Conservation (phyloP, 1,284 basidiomycete genomes). For the Heterobasidion occidentale region DNA sequence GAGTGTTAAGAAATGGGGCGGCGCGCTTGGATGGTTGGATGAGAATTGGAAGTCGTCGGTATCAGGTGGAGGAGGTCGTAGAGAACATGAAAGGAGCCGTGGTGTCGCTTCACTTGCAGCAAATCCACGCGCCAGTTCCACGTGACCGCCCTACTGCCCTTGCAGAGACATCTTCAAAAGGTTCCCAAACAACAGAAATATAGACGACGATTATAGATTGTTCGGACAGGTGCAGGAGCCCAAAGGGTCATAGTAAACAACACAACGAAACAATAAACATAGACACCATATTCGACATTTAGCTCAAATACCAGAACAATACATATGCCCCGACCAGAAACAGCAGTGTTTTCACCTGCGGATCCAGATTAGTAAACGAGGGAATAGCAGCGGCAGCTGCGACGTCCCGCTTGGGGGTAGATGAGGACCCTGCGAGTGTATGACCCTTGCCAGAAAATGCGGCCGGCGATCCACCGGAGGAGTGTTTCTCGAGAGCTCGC, state of each 20-base stretch:
- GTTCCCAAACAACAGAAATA: neutral
- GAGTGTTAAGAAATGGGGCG: neutral
- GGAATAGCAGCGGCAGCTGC: slow-evolving; percentile 25
- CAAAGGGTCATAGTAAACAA: neutral
- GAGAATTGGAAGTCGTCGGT: too few species aligned
- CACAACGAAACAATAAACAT: neutral
- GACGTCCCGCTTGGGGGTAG: slow-evolving; percentile 23
- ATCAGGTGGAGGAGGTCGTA: neutral
- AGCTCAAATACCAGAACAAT: slow-evolving; percentile 50
- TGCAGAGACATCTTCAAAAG: neutral
- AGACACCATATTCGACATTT: slow-evolving; percentile 3
- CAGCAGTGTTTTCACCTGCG: slow-evolving; percentile 57
- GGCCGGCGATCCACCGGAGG: slow-evolving; percentile 25
- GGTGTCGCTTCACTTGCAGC: neutral
- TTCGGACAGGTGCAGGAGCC: neutral
- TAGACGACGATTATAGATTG: neutral
- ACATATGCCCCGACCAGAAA: slow-evolving; percentile 53
- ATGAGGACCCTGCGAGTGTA: slow-evolving; percentile 47
- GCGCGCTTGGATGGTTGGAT: too few species aligned
- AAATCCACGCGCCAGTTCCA: neutral
- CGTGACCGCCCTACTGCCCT: neutral
- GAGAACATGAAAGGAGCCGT: neutral
- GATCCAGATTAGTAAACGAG: slow-evolving; percentile 42
- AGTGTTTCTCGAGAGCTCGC: slow-evolving; percentile 43
- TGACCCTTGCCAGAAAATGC: slow-evolving; percentile 66